Evolutionary conservation across 257 asterid genomes (phyloP).

Genomic region (Striga asiatica): DNA sequence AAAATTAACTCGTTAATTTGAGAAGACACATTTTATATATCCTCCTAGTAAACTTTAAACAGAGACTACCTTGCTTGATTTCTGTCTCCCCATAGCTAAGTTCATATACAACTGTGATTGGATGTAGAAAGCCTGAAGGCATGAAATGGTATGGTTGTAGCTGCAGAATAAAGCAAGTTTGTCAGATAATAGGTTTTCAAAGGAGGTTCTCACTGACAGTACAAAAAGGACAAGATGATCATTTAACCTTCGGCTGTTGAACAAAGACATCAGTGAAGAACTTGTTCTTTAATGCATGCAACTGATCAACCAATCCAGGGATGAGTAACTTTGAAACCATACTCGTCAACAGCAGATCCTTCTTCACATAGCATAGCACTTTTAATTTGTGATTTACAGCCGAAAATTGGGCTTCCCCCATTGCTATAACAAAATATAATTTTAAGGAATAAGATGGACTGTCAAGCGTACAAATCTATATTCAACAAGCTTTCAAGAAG

Average conservation of each 20-base stretch:
- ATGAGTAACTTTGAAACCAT: slow-evolving; percentile 59
- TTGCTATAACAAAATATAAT: slow-evolving; percentile 34
- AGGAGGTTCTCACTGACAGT: not conserved
- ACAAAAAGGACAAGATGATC: slow-evolving; percentile 8
- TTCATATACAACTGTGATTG: slow-evolving; percentile 66
- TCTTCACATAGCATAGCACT: slow-evolving; percentile 64
- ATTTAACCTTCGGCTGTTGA: slow-evolving; percentile 58
- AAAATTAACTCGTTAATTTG: slow-evolving; percentile 7
- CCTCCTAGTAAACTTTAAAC: slow-evolving; percentile 5
- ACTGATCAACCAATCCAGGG: slow-evolving; percentile 78
- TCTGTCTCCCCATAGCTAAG: slow-evolving; percentile 90
- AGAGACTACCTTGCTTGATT: slow-evolving; percentile 72
- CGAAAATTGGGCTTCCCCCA: slow-evolving; percentile 54
- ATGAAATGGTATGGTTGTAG: slow-evolving; percentile 76
- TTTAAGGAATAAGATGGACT: slow-evolving; percentile 11
- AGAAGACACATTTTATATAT: not conserved
- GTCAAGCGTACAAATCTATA: slow-evolving; percentile 5
- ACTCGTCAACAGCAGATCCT: slow-evolving; percentile 43
- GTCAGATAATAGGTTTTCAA: slow-evolving; percentile 17
- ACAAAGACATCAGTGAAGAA: slow-evolving; percentile 40
- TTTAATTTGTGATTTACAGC: slow-evolving; percentile 65
- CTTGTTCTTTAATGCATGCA: slow-evolving; percentile 53
- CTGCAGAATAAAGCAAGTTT: slow-evolving; percentile 37
- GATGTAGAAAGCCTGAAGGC: slow-evolving; percentile 75
- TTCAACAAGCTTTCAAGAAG: slow-evolving; percentile 8